Percentiles rank a stretch among this genome's conserved stretches.
phyloP scores from a whole-genome alignment of 1,139 yeast genomes.

The Barnettozyma hawaiiensis region DNA sequence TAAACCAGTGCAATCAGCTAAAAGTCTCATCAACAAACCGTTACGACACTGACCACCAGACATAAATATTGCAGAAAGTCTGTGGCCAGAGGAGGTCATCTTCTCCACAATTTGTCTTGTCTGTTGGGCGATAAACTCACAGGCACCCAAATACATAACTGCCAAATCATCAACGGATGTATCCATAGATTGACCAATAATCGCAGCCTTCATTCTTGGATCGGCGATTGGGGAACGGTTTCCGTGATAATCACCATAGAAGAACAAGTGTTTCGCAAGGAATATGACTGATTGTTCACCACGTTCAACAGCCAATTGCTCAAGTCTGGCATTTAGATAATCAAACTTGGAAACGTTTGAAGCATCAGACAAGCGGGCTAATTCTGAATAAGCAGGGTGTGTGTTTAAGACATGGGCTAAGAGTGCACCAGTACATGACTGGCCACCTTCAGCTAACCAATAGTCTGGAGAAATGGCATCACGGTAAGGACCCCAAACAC shows the following conservation, averaged over 20 bases:
- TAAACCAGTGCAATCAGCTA: conserved; percentile 89
- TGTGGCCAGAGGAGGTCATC: conserved; percentile 76
- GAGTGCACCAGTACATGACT: conserved; percentile 92
- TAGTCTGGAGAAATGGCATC: conserved; percentile 83
- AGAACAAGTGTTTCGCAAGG: conserved; percentile 78
- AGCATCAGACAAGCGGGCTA: conserved; percentile 56
- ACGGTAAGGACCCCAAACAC: conserved; percentile 98
- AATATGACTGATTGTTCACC: conserved; percentile 67
- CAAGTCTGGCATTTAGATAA: conserved; percentile 69
- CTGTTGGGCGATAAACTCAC: conserved; percentile 96
- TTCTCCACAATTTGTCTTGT: conserved; percentile 90
- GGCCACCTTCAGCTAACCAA: conserved; percentile 99
- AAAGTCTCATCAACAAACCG: conserved; percentile 75
- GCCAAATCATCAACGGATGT: conserved; percentile 79
- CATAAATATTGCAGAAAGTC: conserved; percentile 70
- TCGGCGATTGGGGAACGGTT: conserved; percentile 96
- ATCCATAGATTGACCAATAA: conserved; percentile 92
- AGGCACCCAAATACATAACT: conserved; percentile 80
- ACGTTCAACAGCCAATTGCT: conserved; percentile 52
- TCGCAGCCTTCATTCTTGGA: conserved; percentile 87
- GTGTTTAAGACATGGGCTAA: conserved; percentile 84
- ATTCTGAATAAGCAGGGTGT: conserved; percentile 81
- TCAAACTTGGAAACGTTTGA: conserved; percentile 76
- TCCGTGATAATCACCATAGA: conserved; percentile 95
- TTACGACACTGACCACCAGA: conserved; percentile 97